Percentiles rank a stretch among this genome's conserved stretches.
phyloP scores from a whole-genome alignment of 1,284 basidiomycete species.

The Violaceomyces palustris region DNA sequence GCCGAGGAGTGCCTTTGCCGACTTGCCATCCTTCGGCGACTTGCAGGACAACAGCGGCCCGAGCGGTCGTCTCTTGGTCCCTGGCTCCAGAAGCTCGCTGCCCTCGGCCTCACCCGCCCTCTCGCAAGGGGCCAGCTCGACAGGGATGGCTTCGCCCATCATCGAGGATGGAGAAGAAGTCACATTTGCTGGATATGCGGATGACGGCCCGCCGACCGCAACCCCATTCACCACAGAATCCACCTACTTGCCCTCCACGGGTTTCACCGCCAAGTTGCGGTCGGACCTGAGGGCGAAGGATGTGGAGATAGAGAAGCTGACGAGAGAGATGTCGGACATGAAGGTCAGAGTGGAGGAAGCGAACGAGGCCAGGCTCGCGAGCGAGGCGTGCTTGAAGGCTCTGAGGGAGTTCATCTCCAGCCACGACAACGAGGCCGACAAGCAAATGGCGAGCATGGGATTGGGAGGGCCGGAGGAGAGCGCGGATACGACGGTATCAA shows the following conservation, averaged over 20 bases:
- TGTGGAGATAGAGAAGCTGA: constrained; percentile 34
- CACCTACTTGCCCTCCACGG: not conserved
- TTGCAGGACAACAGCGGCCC: too few relatives aligned
- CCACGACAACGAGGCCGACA: constrained; percentile 23
- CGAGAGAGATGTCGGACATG: constrained; percentile 27
- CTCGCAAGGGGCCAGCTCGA: constrained; percentile 23
- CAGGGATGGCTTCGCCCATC: constrained; percentile 24
- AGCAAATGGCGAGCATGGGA: not conserved
- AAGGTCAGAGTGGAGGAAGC: constrained; percentile 38
- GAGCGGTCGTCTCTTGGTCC: constrained; percentile 1
- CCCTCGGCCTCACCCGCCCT: constrained; percentile 15
- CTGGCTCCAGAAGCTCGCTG: constrained; percentile 4
- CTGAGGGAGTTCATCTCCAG: constrained; percentile 36
- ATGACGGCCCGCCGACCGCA: not conserved
- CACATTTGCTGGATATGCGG: too few relatives aligned
- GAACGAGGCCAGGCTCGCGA: constrained; percentile 43
- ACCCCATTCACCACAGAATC: not conserved
- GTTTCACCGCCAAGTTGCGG: constrained; percentile 1
- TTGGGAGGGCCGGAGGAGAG: constrained; percentile 13
- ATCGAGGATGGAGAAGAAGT: constrained; percentile 28
- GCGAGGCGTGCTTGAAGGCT: constrained; percentile 40
- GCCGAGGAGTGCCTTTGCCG: too few relatives aligned
- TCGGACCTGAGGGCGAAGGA: constrained; percentile 32
- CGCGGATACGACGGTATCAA: constrained; percentile 16
- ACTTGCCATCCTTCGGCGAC: too few relatives aligned